These are phyloP conservation scores for Pythium monospermum DNA, from an alignment of 352 stramenopile genomes.

Conservation along the genomic window DNA sequence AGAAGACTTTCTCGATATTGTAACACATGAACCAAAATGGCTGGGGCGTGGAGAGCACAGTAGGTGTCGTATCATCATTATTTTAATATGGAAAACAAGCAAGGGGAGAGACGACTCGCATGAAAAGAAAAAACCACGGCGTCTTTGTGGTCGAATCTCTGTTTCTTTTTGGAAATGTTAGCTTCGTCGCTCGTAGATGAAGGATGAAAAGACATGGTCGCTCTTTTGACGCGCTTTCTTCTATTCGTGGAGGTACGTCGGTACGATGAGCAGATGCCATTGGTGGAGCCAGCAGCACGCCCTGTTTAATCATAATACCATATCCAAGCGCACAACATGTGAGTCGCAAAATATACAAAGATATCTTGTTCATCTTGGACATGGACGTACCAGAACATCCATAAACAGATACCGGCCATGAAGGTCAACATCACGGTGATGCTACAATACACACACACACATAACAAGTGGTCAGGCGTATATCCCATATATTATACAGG, in stretches of 20 bases:
- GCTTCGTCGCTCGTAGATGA: background rate
- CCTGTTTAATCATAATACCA: conserved; percentile 35
- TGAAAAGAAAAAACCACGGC: background rate
- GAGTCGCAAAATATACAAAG: conserved; percentile 1
- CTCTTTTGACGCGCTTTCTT: background rate
- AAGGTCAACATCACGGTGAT: conserved; percentile 79
- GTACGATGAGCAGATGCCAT: conserved; percentile 86
- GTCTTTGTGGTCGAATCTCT: background rate
- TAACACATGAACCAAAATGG: background rate
- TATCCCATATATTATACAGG: conserved; percentile 1
- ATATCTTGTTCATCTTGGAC: too few species aligned
- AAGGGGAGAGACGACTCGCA: background rate
- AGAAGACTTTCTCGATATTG: background rate
- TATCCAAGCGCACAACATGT: too few species aligned
- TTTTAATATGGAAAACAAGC: background rate
- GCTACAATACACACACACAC: conserved; percentile 25
- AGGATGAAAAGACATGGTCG: background rate
- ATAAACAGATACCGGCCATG: conserved; percentile 81
- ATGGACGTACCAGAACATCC: conserved; percentile 83
- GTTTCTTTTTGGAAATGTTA: background rate
- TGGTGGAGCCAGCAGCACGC: conserved; percentile 89
- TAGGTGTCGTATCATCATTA: background rate
- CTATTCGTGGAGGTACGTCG: conserved; percentile 73
- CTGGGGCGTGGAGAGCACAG: background rate
- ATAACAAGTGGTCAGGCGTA: background rate